Conservation (phyloP, 177 flowering plant genomes). For the Telopea speciosissima region DNA sequence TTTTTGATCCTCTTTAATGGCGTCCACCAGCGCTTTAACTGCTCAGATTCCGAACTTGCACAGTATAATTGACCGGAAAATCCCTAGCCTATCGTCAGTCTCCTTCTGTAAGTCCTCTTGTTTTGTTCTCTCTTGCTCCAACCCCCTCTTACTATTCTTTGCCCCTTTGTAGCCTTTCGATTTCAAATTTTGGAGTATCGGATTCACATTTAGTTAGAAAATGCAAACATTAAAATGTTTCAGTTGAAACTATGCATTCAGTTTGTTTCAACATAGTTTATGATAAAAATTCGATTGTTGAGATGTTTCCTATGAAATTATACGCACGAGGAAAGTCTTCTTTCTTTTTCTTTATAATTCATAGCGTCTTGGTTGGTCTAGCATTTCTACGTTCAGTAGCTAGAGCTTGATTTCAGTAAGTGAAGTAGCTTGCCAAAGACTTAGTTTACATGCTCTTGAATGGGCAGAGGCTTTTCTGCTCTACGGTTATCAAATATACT, state of each 20-base stretch:
- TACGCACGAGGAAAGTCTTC: not conserved
- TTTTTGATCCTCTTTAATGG: slow-evolving; percentile 20
- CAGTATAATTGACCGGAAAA: slow-evolving; percentile 8
- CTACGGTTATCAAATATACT: not conserved
- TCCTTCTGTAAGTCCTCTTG: slow-evolving; percentile 15
- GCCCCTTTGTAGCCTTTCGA: not conserved
- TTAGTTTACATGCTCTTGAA: not conserved
- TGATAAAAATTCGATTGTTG: not conserved
- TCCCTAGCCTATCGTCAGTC: slow-evolving; percentile 10
- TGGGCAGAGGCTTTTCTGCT: not conserved
- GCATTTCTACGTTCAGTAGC: not conserved
- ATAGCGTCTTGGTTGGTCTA: not conserved
- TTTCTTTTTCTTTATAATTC: not conserved
- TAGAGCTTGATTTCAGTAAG: not conserved
- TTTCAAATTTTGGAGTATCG: not conserved
- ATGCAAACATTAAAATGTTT: not conserved
- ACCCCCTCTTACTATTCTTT: not conserved
- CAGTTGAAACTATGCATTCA: not conserved
- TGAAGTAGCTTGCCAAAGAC: not conserved
- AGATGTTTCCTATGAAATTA: not conserved
- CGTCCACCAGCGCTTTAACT: slow-evolving; percentile 27
- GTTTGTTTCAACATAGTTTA: not conserved
- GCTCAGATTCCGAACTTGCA: slow-evolving; percentile 21
- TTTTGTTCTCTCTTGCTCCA: not conserved
- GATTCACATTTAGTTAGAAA: not conserved